Percentiles rank a stretch among this genome's conserved stretches.
These are phyloP conservation scores for Aspergillus nanangensis DNA, from an alignment of 495 filamentous ascomycete species.

Conservation along the genomic window DNA sequence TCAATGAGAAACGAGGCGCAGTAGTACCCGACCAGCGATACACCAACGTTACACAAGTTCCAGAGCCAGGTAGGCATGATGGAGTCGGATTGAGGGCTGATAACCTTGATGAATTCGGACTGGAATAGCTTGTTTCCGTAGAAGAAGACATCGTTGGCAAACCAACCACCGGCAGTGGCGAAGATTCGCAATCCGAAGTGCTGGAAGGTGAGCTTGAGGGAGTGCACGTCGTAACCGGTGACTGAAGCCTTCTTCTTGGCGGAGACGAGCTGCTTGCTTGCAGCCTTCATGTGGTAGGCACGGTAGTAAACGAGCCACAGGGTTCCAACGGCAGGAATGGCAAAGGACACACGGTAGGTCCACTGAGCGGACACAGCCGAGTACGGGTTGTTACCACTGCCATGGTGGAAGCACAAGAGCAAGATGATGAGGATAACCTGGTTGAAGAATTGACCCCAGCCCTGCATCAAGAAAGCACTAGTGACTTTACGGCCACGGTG, in stretches of 20 bases:
- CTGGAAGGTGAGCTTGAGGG: conserved; percentile 66
- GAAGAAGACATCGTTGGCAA: conserved; percentile 92
- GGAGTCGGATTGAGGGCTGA: conserved; percentile 55
- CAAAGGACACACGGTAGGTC: conserved; percentile 82
- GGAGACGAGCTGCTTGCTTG: conserved; percentile 64
- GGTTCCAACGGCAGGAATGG: conserved; percentile 78
- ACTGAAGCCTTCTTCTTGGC: conserved; percentile 82
- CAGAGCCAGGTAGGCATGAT: conserved; percentile 86
- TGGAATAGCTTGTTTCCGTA: conserved; percentile 98
- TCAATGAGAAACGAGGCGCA: conserved; percentile 75
- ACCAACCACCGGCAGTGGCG: conserved; percentile 84
- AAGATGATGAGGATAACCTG: conserved; percentile 78
- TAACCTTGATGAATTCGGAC: conserved; percentile 73
- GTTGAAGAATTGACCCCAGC: conserved; percentile 93
- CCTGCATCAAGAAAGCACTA: conserved; percentile 92
- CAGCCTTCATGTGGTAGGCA: conserved; percentile 78
- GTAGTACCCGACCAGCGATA: conserved; percentile 83
- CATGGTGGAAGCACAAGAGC: conserved; percentile 76
- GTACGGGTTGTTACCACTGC: conserved; percentile 68
- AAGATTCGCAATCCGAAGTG: conserved; percentile 79
- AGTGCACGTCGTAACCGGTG: conserved; percentile 82
- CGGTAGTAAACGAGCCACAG: conserved; percentile 92
- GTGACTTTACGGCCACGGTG: conserved; percentile 92
- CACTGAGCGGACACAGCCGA: conserved; percentile 66
- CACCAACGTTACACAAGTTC: conserved; percentile 80